These are phyloP conservation scores for Nannochloris sp. DNA, from an alignment of 139 green algal genomes.

Conservation along the genomic window DNA sequence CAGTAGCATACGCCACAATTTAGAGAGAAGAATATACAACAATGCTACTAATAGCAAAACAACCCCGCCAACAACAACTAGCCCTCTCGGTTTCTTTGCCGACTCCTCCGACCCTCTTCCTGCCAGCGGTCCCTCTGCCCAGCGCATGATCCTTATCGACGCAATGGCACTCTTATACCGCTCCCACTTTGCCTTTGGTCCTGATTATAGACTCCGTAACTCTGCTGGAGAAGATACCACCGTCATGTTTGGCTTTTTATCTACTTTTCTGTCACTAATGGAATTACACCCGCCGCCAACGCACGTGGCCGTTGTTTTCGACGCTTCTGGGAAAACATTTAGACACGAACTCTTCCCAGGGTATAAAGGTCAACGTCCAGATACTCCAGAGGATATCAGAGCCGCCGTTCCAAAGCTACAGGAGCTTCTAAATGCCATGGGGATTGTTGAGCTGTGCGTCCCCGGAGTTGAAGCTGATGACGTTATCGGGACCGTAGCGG, in stretches of 20 bases:
- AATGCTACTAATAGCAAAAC: no score
- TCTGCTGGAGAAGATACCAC: constrained; percentile 34
- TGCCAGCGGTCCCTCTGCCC: no score
- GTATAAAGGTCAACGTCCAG: constrained; percentile 56
- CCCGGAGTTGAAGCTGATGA: constrained; percentile 67
- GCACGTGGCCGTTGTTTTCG: constrained; percentile 62
- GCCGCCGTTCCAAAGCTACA: constrained; percentile 27
- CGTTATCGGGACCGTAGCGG: constrained; percentile 50
- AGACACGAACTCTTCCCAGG: constrained; percentile 46
- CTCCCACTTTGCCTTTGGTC: constrained; percentile 37
- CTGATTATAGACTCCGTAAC: constrained; percentile 21
- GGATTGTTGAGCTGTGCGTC: constrained; percentile 31
- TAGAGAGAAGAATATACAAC: no score
- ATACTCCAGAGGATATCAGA: constrained; percentile 31
- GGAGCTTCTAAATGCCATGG: constrained; percentile 36
- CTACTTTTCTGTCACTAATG: constrained; percentile 38
- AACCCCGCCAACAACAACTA: no score
- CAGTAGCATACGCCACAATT: no score
- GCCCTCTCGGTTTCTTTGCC: no score
- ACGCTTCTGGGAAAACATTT: constrained; percentile 52
- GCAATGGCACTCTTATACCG: constrained; percentile 47
- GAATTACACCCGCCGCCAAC: constrained; percentile 37
- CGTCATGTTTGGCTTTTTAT: constrained; percentile 41
- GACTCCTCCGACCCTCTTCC: no score
- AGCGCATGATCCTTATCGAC: constrained; percentile 43